Base-by-base conservation (phyloP, 139 green algal species). In the Micractinium conductrix region DNA sequence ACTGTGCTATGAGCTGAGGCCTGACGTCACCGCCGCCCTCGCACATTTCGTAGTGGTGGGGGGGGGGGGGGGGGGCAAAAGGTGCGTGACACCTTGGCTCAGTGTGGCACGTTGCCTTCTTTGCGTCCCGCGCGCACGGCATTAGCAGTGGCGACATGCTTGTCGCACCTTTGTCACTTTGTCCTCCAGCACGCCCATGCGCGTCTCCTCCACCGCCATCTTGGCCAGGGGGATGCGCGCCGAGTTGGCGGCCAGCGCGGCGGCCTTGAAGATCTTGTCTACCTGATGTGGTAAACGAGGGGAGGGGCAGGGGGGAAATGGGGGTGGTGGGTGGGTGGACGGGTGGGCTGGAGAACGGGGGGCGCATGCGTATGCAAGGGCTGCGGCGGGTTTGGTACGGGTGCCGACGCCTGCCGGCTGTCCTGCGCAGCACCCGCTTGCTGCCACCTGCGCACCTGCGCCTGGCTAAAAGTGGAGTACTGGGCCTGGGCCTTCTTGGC, bases 91-190 rank as follows among this genome's bases (percentile, higher is more conserved):
- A n/a, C n/a, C n/a, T n/a, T n/a, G n/a, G n/a, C n/a, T n/a, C n/a
- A n/a, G n/a, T n/a, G n/a, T n/a, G n/a, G n/a, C n/a, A n/a, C n/a
- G n/a, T n/a, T n/a, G n/a, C n/a, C n/a, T n/a, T n/a, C n/a, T n/a
- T n/a, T n/a, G n/a, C n/a, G n/a, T n/a, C n/a, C n/a, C n/a, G n/a
- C n/a, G n/a, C 12, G 12, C 48, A 22, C 14, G 48, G 58, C 2
- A 5, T 7, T 67, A 28, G 58, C 58, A 35, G 10, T 16, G 10
- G 22, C 22, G 2, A 8, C 84, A 92, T 2, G 91, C 91, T 73
- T 92, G 92, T 69, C 93, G 86, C 81, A 92, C 94, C 86, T 94
- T 93, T 43, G 91, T 89, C 7, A 94, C 74, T 50, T 80, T 80
- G 74, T 80, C 74, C 74, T 94, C 90, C 16, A 93, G 78, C 8